These are phyloP conservation scores for Gynostemma pentaphyllum DNA, from an alignment of 306 rosid species.

Conservation along the genomic window DNA sequence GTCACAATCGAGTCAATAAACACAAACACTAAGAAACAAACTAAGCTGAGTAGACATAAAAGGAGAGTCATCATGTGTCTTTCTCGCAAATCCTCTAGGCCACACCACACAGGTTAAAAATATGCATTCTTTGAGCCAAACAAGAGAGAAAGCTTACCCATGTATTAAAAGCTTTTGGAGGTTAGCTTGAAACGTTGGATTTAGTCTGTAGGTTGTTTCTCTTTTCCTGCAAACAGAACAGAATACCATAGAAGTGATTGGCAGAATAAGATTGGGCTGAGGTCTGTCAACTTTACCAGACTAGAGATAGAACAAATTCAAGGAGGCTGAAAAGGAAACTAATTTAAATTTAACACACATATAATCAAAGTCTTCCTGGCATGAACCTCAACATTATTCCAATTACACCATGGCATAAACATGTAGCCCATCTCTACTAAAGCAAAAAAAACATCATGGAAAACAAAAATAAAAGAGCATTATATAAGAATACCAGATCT, in stretches of 20 bases:
- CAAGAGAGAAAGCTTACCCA: constrained; percentile 45
- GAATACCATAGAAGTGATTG: neutral
- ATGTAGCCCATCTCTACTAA: neutral
- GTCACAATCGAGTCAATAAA: no score
- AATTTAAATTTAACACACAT: neutral
- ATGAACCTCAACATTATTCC: neutral
- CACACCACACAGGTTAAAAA: neutral
- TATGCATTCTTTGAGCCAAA: neutral
- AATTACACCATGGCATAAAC: neutral
- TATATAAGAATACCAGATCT: neutral
- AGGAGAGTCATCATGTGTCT: neutral
- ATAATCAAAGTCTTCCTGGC: neutral
- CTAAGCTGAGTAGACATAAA: neutral
- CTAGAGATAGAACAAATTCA: neutral
- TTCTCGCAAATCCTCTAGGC: neutral
- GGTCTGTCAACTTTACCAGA: neutral
- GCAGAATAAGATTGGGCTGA: neutral
- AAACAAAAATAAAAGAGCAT: neutral
- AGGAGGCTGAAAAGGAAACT: neutral
- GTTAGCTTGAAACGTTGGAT: constrained; percentile 66
- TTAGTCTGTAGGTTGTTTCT: constrained; percentile 63
- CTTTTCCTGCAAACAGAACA: constrained; percentile 50
- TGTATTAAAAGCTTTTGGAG: constrained; percentile 65
- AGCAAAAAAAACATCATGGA: neutral
- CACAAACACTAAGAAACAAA: neutral